These are phyloP conservation scores for Nakazawaea holstii DNA, from an alignment of 805 yeast genomes.

Conservation along the genomic window DNA sequence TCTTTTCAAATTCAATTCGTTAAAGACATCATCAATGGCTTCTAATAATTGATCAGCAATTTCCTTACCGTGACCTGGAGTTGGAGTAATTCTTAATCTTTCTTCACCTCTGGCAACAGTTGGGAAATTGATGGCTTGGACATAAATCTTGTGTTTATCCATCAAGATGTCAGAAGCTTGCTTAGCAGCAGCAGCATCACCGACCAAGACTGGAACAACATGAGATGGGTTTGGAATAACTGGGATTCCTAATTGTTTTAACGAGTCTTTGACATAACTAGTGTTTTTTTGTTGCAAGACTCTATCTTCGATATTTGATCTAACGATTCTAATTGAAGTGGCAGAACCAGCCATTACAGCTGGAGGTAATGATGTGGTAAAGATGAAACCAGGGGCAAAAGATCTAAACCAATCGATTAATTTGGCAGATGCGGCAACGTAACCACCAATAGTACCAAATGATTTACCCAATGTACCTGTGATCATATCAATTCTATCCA, in stretches of 20 bases:
- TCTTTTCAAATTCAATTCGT: slow-evolving; percentile 67
- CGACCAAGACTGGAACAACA: slow-evolving; percentile 91
- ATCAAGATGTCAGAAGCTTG: slow-evolving; percentile 85
- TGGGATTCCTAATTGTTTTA: slow-evolving; percentile 75
- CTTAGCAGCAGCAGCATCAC: slow-evolving; percentile 91
- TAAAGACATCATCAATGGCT: slow-evolving; percentile 79
- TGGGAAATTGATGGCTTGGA: slow-evolving; percentile 98
- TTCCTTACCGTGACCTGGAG: slow-evolving; percentile 88
- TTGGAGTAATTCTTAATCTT: slow-evolving; percentile 96
- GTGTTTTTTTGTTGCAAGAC: slow-evolving; percentile 81
- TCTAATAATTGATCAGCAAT: slow-evolving; percentile 69
- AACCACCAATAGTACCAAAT: slow-evolving; percentile 96
- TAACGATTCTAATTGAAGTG: slow-evolving; percentile 80
- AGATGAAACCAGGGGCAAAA: slow-evolving; percentile 94
- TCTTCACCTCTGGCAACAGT: slow-evolving; percentile 96
- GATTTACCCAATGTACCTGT: slow-evolving; percentile 98
- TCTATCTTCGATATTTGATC: slow-evolving; percentile 72
- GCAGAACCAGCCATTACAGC: slow-evolving; percentile 93
- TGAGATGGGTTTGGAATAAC: slow-evolving; percentile 97
- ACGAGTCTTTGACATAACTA: slow-evolving; percentile 71
- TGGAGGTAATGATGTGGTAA: slow-evolving; percentile 97
- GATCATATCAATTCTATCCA: slow-evolving; percentile 91
- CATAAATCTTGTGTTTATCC: slow-evolving; percentile 81
- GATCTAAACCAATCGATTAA: slow-evolving; percentile 95
- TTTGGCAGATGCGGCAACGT: slow-evolving; percentile 81